Conservation (phyloP, 371 early-diverging fungal genomes). For the Mucor lusitanicus region DNA sequence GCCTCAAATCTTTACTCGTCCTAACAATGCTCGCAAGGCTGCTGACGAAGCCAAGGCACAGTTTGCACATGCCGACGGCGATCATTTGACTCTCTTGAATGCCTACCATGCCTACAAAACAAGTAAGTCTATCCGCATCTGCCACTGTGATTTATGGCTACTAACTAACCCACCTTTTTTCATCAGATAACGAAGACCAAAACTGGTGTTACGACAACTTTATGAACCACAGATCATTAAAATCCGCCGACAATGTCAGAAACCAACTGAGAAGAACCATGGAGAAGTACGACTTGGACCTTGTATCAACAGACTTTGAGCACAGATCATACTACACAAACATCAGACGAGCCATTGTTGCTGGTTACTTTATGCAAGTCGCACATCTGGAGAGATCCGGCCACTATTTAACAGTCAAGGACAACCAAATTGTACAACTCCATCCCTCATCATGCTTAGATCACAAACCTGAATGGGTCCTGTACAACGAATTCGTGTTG, state of each 20-base stretch:
- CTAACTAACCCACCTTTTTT: neutral
- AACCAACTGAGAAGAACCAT: constrained; percentile 86
- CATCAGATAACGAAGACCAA: constrained; percentile 56
- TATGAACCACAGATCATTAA: constrained; percentile 84
- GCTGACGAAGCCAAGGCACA: constrained; percentile 93
- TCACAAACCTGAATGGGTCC: constrained; percentile 94
- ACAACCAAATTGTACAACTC: constrained; percentile 95
- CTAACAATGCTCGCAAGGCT: constrained; percentile 80
- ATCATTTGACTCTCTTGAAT: constrained; percentile 93
- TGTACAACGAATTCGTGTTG: constrained; percentile 98
- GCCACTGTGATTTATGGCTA: neutral
- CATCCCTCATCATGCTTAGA: constrained; percentile 91
- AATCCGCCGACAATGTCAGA: constrained; percentile 91
- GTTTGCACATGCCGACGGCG: constrained; percentile 91
- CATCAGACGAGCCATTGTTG: constrained; percentile 83
- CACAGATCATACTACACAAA: constrained; percentile 78
- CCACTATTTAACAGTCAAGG: constrained; percentile 93
- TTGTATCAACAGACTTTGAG: constrained; percentile 76
- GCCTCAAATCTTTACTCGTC: constrained; percentile 90
- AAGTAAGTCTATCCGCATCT: constrained; percentile 26
- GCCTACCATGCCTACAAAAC: constrained; percentile 91
- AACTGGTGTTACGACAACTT: constrained; percentile 95
- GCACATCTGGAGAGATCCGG: constrained; percentile 90
- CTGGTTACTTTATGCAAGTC: constrained; percentile 98
- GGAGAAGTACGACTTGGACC: constrained; percentile 71